Conservation (phyloP, 1,139 yeast genomes). For the Yamadazyma aaseri region DNA sequence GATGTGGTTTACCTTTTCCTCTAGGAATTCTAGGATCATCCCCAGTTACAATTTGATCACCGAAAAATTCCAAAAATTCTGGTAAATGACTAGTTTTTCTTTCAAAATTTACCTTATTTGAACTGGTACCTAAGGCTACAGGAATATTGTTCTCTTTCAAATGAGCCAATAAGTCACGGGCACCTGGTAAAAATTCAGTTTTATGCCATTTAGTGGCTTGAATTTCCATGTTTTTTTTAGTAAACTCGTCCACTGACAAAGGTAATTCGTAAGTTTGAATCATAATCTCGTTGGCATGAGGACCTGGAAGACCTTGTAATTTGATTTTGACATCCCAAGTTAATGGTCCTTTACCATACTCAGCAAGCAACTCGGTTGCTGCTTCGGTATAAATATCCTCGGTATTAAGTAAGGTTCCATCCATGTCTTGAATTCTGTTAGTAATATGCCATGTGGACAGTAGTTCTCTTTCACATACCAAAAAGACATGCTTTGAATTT, state of each 20-base stretch:
- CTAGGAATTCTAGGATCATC: slow-evolving; percentile 79
- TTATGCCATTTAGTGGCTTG: slow-evolving; percentile 65
- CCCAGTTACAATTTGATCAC: slow-evolving; percentile 74
- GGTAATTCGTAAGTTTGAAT: slow-evolving; percentile 70
- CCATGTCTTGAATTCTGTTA: slow-evolving; percentile 88
- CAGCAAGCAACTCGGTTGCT: slow-evolving; percentile 60
- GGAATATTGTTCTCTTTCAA: slow-evolving; percentile 57
- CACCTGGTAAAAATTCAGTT: slow-evolving; percentile 79
- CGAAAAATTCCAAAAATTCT: slow-evolving; percentile 62
- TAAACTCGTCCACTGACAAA: slow-evolving; percentile 61
- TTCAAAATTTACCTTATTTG: slow-evolving; percentile 56
- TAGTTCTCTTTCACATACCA: slow-evolving; percentile 41
- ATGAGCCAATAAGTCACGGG: slow-evolving; percentile 59
- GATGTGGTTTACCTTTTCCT: slow-evolving; percentile 90
- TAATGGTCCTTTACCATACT: slow-evolving; percentile 71
- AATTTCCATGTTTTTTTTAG: slow-evolving; percentile 46
- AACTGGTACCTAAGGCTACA: slow-evolving; percentile 90
- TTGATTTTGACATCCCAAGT: slow-evolving; percentile 88
- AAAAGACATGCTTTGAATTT: slow-evolving; percentile 80
- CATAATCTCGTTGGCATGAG: slow-evolving; percentile 56
- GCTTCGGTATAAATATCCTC: slow-evolving; percentile 88
- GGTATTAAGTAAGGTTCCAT: slow-evolving; percentile 86
- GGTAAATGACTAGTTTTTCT: slow-evolving; percentile 69
- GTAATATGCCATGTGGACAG: no score
- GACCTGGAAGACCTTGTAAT: slow-evolving; percentile 90